These are phyloP conservation scores for Aspergillus sp. DNA, from an alignment of 2,329 filamentous ascomycete species.

Conservation along the genomic window DNA sequence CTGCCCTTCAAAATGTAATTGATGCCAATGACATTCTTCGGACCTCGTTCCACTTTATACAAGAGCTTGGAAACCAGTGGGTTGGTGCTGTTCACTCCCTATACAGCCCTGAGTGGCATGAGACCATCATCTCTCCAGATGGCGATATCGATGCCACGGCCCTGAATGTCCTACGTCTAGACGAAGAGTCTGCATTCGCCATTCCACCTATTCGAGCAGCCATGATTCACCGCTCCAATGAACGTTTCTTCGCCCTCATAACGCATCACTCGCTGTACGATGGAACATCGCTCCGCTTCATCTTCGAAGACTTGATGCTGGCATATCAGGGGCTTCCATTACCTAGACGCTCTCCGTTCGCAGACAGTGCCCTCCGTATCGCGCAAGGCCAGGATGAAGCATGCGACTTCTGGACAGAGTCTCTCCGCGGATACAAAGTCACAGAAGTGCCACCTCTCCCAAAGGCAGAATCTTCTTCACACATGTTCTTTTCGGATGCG, in stretches of 20 bases:
- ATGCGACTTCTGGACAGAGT: background rate
- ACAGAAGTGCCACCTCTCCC: background rate
- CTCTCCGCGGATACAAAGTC: background rate
- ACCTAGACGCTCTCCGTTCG: background rate
- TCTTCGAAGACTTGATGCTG: slow-evolving; percentile 5
- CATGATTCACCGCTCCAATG: background rate
- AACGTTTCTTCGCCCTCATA: slow-evolving; percentile 9
- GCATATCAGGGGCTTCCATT: background rate
- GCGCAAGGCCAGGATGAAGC: background rate
- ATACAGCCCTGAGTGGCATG: background rate
- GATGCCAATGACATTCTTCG: background rate
- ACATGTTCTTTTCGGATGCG: background rate
- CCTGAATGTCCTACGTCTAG: background rate
- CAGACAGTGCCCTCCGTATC: background rate
- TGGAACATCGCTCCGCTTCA: slow-evolving; percentile 11
- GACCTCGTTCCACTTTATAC: background rate
- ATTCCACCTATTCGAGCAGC: background rate
- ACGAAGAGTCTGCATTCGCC: background rate
- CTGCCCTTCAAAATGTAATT: background rate
- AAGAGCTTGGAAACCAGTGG: background rate
- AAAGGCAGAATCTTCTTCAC: too few relatives aligned
- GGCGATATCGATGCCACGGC: background rate
- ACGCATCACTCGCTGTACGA: slow-evolving; percentile 19
- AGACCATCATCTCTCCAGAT: background rate
- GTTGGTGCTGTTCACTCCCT: background rate